Percentiles rank a stretch among this genome's conserved stretches.
Evolutionary conservation across 805 yeast genomes (phyloP).

Genomic region (Candida ponderosae): DNA sequence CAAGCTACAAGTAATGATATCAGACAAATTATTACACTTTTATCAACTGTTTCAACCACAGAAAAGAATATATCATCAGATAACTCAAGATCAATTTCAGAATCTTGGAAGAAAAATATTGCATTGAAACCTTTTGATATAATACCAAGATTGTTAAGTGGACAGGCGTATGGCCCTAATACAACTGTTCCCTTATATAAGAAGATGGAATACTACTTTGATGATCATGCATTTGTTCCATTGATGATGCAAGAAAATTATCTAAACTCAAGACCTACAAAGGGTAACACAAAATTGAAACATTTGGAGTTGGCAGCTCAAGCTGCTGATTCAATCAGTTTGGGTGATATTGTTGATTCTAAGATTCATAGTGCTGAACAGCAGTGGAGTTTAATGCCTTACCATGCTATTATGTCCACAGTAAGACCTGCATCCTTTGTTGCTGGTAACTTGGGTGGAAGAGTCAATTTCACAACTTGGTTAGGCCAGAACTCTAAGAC

Average conservation of each 20-base stretch:
- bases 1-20: slow-evolving; percentile 85
- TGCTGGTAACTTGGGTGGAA: slow-evolving; percentile 60
- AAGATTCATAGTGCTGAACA: slow-evolving; percentile 87
- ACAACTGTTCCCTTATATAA: slow-evolving; percentile 60
- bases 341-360: slow-evolving; percentile 73
- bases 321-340: slow-evolving; percentile 86
- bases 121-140: slow-evolving; percentile 90
- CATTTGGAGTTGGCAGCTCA: slow-evolving; percentile 57
- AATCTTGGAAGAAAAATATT: slow-evolving; percentile 85
- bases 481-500: slow-evolving; percentile 85
- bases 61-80: slow-evolving; percentile 52
- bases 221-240: slow-evolving; percentile 92
- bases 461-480: slow-evolving; percentile 79
- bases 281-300: slow-evolving; percentile 32
- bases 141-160: slow-evolving; percentile 56
- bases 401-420: slow-evolving; percentile 82
- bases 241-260: slow-evolving; percentile 96
- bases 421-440: slow-evolving; percentile 71
- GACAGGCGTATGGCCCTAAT: slow-evolving; percentile 47
- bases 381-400: slow-evolving; percentile 88
- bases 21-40: slow-evolving; percentile 84
- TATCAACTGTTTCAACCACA: slow-evolving; percentile 79
- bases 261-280: slow-evolving; percentile 52
- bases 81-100: slow-evolving; percentile 54
- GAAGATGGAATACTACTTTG: slow-evolving; percentile 82